Conservation (phyloP, 2,329 filamentous ascomycete genomes). For the Verticillium alfalfae region DNA sequence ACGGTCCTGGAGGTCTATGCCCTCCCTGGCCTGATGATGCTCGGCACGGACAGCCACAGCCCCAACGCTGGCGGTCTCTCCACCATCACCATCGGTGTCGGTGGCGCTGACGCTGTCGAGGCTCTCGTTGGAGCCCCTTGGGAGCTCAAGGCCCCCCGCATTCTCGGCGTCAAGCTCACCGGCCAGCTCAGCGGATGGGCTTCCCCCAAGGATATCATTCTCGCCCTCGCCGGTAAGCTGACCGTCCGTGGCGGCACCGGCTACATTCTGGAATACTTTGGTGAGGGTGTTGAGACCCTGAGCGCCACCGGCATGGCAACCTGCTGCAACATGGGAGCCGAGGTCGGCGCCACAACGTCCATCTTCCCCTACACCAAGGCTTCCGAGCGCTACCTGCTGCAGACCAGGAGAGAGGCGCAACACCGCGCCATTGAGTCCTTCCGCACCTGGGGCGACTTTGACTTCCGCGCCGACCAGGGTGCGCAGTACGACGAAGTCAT, state of each 20-base stretch:
- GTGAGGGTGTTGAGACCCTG: slow-evolving; percentile 80
- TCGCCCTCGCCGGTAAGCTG: slow-evolving; percentile 80
- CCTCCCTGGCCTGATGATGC: slow-evolving; percentile 96
- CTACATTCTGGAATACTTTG: slow-evolving; percentile 91
- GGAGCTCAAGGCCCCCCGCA: slow-evolving; percentile 92
- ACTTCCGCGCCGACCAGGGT: slow-evolving; percentile 68
- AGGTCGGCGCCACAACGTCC: slow-evolving; percentile 92
- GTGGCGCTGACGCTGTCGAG: slow-evolving; percentile 94
- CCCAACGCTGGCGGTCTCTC: slow-evolving; percentile 94
- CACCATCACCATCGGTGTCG: slow-evolving; percentile 93
- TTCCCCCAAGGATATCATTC: slow-evolving; percentile 91
- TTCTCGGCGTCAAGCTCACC: slow-evolving; percentile 78
- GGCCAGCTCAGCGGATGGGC: slow-evolving; percentile 87
- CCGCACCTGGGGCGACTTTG: slow-evolving; percentile 11
- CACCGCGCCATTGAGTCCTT: slow-evolving; percentile 7
- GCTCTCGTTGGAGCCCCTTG: slow-evolving; percentile 93
- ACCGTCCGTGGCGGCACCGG: slow-evolving; percentile 94
- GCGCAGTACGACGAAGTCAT: slow-evolving; percentile 89
- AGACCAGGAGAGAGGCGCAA: slow-evolving; percentile 63
- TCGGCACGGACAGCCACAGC: slow-evolving; percentile 95
- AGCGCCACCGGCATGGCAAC: slow-evolving; percentile 94
- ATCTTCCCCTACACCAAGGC: slow-evolving; percentile 88
- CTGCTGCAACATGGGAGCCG: slow-evolving; percentile 81
- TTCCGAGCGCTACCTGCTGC: slow-evolving; percentile 78
- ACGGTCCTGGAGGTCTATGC: slow-evolving; percentile 97